phyloP scores from a whole-genome alignment of 768 basidiomycete genomes.

The Xerocomellus amylosporus region DNA sequence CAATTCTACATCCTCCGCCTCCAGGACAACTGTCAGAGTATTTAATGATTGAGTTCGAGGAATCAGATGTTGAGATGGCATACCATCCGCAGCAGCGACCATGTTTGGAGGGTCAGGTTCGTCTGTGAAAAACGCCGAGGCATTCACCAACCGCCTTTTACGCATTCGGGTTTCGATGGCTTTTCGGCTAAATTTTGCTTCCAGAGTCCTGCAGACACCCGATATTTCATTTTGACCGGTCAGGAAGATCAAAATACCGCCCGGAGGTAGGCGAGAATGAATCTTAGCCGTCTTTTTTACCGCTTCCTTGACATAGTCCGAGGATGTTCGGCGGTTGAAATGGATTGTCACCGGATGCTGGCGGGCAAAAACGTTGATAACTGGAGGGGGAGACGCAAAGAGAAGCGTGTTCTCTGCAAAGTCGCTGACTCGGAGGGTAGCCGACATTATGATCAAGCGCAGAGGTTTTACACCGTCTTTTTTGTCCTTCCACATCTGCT shows the following conservation, averaged over 20 bases:
- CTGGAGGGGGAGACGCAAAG: slow-evolving; percentile 83
- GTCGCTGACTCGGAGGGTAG: slow-evolving; percentile 90
- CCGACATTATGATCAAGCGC: slow-evolving; percentile 97
- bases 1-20: slow-evolving; percentile 79
- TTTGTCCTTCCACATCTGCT: slow-evolving; percentile 82
- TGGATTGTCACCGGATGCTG: slow-evolving; percentile 96
- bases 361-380: slow-evolving; percentile 84
- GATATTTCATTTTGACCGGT: slow-evolving; percentile 96
- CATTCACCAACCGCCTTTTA: slow-evolving; percentile 28
- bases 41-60: not conserved
- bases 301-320: slow-evolving; percentile 89
- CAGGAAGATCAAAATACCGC: slow-evolving; percentile 90
- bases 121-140: slow-evolving; percentile 29
- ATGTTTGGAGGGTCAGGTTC: slow-evolving; percentile 15
- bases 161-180: slow-evolving; percentile 54
- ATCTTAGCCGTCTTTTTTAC: slow-evolving; percentile 90
- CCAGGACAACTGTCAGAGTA: slow-evolving; percentile 56
- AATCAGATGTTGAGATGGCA: not conserved
- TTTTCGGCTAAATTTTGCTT: slow-evolving; percentile 69
- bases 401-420: slow-evolving; percentile 83
- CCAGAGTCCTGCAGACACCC: slow-evolving; percentile 77
- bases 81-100: slow-evolving; percentile 22
- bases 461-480: slow-evolving; percentile 79
- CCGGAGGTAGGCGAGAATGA: slow-evolving; percentile 86
- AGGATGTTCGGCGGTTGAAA: slow-evolving; percentile 80